Evolutionary conservation across 306 rosid species (phyloP).

Genomic region (Prunus mume): DNA sequence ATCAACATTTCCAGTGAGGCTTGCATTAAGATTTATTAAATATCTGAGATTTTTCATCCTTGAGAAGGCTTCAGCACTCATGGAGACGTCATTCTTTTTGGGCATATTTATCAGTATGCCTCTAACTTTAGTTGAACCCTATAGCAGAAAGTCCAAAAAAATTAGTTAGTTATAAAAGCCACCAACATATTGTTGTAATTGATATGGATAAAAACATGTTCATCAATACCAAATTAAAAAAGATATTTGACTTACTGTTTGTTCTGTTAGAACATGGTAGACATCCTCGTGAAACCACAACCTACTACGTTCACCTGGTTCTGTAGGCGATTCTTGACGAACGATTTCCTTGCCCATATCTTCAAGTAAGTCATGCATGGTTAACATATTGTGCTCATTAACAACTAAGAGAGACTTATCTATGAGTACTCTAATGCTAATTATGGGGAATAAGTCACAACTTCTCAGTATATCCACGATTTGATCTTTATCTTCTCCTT

Average conservation of each 20-base stretch:
- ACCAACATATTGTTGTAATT: neutral
- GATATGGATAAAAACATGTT: too few relatives aligned
- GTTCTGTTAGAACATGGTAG: neutral
- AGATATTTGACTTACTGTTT: constrained; percentile 2
- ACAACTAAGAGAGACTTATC: neutral
- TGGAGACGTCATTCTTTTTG: constrained; percentile 16
- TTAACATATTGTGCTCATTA: neutral
- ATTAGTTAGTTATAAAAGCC: neutral
- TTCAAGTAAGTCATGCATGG: neutral
- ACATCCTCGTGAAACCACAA: constrained; percentile 41
- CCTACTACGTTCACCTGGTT: constrained; percentile 27
- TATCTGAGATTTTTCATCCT: constrained; percentile 30
- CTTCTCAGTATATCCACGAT: neutral
- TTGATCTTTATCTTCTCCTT: neutral
- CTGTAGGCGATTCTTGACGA: constrained; percentile 1
- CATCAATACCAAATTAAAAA: neutral
- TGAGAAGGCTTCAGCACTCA: constrained; percentile 28
- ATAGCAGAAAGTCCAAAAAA: neutral
- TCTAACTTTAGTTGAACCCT: constrained; percentile 8
- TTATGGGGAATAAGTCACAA: neutral
- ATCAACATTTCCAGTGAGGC: constrained; percentile 23
- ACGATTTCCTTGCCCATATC: neutral
- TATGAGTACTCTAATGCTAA: neutral
- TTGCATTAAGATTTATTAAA: constrained; percentile 30
- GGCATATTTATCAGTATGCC: constrained; percentile 1